Percentiles rank a stretch among this genome's conserved stretches.
Evolutionary conservation across 2,329 filamentous ascomycete species (phyloP).

Genomic region (Allantophomopsis lycopodina): DNA sequence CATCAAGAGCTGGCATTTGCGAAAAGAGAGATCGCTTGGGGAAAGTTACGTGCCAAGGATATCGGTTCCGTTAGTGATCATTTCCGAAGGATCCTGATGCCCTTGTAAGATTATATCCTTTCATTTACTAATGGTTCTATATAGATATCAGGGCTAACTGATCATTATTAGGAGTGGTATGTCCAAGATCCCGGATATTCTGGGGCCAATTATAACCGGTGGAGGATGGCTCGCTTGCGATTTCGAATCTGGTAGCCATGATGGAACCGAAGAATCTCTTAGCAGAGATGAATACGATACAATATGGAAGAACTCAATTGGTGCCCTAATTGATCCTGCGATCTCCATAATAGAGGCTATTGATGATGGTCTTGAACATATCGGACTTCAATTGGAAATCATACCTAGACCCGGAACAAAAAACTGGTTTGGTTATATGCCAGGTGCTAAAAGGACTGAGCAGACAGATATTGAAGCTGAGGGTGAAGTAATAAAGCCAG

Average conservation of each 20-base stretch:
- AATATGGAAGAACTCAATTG: constrained; percentile 1
- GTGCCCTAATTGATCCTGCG: constrained; percentile 2
- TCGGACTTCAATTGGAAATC: constrained; percentile 1
- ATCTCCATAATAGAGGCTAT: constrained; percentile 1
- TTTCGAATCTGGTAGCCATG: neutral
- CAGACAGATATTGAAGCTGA: neutral
- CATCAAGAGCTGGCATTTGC: constrained; percentile 1
- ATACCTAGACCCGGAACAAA: constrained; percentile 1
- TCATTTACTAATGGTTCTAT: neutral
- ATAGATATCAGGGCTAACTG: neutral
- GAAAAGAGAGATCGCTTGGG: constrained; percentile 1
- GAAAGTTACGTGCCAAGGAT: constrained; percentile 2
- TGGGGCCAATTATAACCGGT: constrained; percentile 1
- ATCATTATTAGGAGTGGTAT: neutral
- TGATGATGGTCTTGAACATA: constrained; percentile 1
- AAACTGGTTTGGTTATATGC: constrained; percentile 1
- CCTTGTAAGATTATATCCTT: constrained; percentile 1
- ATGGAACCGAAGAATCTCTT: neutral
- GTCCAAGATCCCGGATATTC: constrained; percentile 1
- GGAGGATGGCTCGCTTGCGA: constrained; percentile 1
- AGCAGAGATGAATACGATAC: constrained; percentile 1
- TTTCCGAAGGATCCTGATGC: constrained; percentile 1
- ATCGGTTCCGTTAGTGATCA: constrained; percentile 1
- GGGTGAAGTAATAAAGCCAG: neutral
- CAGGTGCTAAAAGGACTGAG: constrained; percentile 1